Evolutionary conservation across 2,329 filamentous ascomycete species (phyloP).

Genomic region (Clonostachys sp.): DNA sequence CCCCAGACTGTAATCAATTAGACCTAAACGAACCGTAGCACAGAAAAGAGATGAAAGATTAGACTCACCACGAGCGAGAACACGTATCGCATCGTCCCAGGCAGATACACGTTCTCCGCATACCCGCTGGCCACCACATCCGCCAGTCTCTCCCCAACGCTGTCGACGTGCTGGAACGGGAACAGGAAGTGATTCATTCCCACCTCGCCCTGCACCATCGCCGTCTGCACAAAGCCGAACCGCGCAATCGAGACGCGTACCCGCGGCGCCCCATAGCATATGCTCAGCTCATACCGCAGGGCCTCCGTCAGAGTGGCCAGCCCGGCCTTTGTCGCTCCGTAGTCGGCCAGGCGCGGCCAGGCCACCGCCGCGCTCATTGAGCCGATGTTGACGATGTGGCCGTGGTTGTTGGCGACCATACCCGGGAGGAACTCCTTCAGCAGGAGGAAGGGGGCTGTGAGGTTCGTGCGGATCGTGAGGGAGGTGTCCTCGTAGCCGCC

Average conservation of each 20-base stretch:
- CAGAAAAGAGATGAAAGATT: too few species aligned
- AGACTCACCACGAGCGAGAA: too few species aligned
- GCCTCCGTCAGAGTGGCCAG: conserved; percentile 75
- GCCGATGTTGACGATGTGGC: conserved; percentile 86
- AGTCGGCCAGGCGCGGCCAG: conserved; percentile 69
- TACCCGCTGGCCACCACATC: too few species aligned
- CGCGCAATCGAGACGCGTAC: conserved; percentile 43
- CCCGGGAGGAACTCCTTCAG: conserved; percentile 79
- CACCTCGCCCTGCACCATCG: too few species aligned
- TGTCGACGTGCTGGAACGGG: too few species aligned
- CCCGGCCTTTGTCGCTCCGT: conserved; percentile 86
- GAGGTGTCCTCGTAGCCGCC: conserved; percentile 64
- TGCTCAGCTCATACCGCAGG: conserved; percentile 50
- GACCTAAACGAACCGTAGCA: too few species aligned
- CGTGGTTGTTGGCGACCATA: conserved; percentile 62
- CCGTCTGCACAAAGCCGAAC: too few species aligned
- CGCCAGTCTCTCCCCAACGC: too few species aligned
- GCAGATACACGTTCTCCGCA: too few species aligned
- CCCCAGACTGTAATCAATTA: too few species aligned
- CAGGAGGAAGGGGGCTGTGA: conserved; percentile 84
- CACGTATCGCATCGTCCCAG: too few species aligned
- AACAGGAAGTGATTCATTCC: too few species aligned
- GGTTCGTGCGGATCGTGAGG: conserved; percentile 73
- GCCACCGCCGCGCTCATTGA: conserved; percentile 83
- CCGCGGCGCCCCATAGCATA: conserved; percentile 55